Evolutionary conservation across 306 rosid genomes (phyloP).

Genomic region (Luffa acutangula): DNA sequence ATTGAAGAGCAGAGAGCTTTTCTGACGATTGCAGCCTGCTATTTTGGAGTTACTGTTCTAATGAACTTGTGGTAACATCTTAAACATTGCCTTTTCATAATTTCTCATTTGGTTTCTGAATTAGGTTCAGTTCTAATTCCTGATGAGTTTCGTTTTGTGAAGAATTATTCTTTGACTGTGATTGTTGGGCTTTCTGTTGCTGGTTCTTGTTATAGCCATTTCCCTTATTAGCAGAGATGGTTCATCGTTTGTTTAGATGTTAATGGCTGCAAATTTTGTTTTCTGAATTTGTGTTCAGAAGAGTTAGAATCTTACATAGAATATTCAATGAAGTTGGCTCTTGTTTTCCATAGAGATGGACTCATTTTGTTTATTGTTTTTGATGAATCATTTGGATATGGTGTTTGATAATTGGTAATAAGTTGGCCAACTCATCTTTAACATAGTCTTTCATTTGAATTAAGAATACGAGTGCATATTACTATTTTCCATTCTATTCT

Average conservation of each 20-base stretch:
- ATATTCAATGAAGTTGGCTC: not conserved
- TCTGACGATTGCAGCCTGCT: conserved; percentile 3
- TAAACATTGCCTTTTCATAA: not conserved
- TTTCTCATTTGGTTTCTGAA: not conserved
- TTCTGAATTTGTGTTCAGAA: conserved; percentile 2
- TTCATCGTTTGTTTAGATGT: not conserved
- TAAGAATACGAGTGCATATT: not conserved
- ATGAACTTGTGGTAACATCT: conserved; percentile 4
- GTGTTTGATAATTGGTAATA: not conserved
- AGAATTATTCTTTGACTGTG: not conserved
- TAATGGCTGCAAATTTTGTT: not conserved
- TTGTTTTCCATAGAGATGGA: not conserved
- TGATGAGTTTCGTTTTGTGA: not conserved
- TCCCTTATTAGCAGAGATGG: not conserved
- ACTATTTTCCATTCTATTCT: not conserved
- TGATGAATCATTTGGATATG: not conserved
- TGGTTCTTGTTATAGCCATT: not conserved
- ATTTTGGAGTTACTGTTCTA: conserved; percentile 9
- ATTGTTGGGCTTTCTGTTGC: not conserved
- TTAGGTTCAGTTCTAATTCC: not conserved
- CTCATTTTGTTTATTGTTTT: not conserved
- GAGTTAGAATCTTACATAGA: not conserved
- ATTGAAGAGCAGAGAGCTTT: not conserved
- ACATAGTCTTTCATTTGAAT: not conserved
- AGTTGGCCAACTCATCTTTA: not conserved